These are phyloP conservation scores for Pseudonectria foliicola DNA, from an alignment of 2,329 filamentous ascomycete genomes.

Conservation along the genomic window DNA sequence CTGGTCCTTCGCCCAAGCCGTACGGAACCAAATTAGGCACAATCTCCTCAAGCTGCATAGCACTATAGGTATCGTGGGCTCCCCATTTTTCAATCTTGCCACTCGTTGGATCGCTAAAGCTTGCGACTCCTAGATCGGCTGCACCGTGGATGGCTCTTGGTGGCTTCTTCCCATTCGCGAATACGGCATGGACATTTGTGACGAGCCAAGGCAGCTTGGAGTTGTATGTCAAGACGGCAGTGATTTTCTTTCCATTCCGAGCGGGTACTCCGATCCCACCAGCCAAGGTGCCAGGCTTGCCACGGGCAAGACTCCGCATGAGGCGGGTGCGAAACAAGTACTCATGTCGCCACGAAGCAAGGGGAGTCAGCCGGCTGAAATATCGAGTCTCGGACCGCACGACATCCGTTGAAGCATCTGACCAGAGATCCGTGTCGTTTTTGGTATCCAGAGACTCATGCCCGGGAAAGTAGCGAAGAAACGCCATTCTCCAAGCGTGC, in stretches of 20 bases:
- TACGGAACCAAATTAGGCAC: conserved; percentile 67
- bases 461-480: conserved; percentile 83
- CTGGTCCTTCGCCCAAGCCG: conserved; percentile 71
- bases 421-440: conserved; percentile 31
- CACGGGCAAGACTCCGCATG: conserved; percentile 71
- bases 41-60: conserved; percentile 71
- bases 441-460: conserved; percentile 38
- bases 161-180: conserved; percentile 63
- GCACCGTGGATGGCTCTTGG: conserved; percentile 79
- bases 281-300: conserved; percentile 62
- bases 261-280: conserved; percentile 44
- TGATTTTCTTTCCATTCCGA: conserved; percentile 57
- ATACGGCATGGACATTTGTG: conserved; percentile 73
- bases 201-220: conserved; percentile 75
- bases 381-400: conserved; percentile 67
- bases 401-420: conserved; percentile 41
- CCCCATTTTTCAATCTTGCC: conserved; percentile 80
- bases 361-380: conserved; percentile 73
- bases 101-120: conserved; percentile 69
- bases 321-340: conserved; percentile 84
- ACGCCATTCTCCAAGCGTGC: conserved; percentile 90
- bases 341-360: conserved; percentile 94
- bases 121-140: conserved; percentile 69
- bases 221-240: conserved; percentile 75
- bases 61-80: conserved; percentile 64